phyloP scores from a whole-genome alignment of 2,329 filamentous ascomycete genomes.

The Hansfordia pulvinata region DNA sequence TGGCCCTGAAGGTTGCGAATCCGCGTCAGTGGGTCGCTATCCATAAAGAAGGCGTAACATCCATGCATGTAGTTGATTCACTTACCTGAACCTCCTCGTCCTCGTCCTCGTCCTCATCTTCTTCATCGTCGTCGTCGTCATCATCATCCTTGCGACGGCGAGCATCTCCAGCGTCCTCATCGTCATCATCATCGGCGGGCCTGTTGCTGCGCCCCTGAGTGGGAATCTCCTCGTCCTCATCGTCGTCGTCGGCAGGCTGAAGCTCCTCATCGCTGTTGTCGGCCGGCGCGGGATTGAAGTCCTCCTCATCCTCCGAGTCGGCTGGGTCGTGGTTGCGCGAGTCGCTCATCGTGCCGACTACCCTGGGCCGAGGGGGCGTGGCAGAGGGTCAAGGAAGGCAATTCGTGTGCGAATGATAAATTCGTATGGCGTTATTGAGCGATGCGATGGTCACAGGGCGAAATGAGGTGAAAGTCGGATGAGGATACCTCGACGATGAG shows the following conservation, averaged over 20 bases:
- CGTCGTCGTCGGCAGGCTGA: conserved; percentile 25
- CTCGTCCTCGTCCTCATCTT: conserved; percentile 50
- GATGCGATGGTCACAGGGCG: too few relatives aligned
- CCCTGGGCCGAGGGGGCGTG: conserved; percentile 4
- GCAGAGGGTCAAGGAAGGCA: conserved; percentile 1
- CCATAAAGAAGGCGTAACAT: too few relatives aligned
- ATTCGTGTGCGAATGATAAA: neutral
- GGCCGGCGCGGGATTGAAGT: conserved; percentile 75
- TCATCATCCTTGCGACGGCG: conserved; percentile 32
- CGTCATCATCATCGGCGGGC: conserved; percentile 9
- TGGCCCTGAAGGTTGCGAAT: conserved; percentile 31
- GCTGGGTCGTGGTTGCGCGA: conserved; percentile 29
- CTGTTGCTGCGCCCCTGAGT: conserved; percentile 6
- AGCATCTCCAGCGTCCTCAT: conserved; percentile 29
- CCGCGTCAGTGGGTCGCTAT: neutral
- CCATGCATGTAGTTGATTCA: too few relatives aligned
- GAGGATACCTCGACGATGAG: conserved; percentile 1
- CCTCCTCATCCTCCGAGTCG: conserved; percentile 66
- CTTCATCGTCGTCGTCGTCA: conserved; percentile 42
- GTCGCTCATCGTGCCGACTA: conserved; percentile 27
- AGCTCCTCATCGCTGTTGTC: conserved; percentile 63
- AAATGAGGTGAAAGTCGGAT: conserved; percentile 1
- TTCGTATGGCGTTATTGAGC: too few relatives aligned
- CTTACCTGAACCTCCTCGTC: conserved; percentile 53
- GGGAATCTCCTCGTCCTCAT: conserved; percentile 4